Conservation (phyloP, 2,329 filamentous ascomycete genomes). For the Madurella mycetomatis region DNA sequence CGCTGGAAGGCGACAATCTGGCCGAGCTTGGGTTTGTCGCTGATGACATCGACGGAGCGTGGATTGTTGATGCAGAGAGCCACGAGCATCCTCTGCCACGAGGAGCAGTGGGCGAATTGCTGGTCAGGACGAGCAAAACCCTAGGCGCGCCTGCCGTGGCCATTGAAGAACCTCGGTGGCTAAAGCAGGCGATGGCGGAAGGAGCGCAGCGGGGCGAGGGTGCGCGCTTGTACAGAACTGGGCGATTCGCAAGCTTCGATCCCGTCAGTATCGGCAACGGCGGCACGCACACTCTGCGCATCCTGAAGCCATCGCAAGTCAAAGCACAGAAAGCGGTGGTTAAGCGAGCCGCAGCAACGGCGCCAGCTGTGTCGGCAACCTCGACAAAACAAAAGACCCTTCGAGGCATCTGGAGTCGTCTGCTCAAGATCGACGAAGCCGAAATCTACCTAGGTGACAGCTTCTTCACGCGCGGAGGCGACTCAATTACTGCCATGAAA, state of each 20-base stretch:
- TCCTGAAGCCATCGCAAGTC: conserved; percentile 12
- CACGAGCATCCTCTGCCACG: conserved; percentile 34
- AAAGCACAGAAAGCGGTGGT: background rate
- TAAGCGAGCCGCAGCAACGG: background rate
- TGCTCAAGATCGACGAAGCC: conserved; percentile 32
- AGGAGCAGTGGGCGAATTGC: conserved; percentile 42
- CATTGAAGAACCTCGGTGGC: conserved; percentile 22
- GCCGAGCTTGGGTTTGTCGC: conserved; percentile 26
- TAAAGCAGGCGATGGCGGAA: conserved; percentile 8
- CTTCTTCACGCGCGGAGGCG: conserved; percentile 47
- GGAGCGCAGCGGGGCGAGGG: conserved; percentile 11
- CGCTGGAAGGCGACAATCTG: conserved; percentile 19
- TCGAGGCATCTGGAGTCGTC: conserved; percentile 16
- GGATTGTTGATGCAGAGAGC: conserved; percentile 39
- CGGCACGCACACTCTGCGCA: conserved; percentile 12
- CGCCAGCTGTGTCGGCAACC: conserved; percentile 15
- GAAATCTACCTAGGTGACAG: conserved; percentile 36
- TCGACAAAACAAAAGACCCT: conserved; percentile 23
- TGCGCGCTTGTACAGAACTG: conserved; percentile 36
- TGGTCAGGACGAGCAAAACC: conserved; percentile 33
- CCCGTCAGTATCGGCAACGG: conserved; percentile 18
- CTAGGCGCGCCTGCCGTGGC: conserved; percentile 26
- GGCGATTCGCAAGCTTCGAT: conserved; percentile 38
- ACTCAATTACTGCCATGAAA: conserved; percentile 47
- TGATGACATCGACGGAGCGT: conserved; percentile 27